Evolutionary conservation across 108 stramenopile genomes (phyloP), one percentile per base, ranked within the genome.

Genomic region (Seminavis robusta): DNA sequence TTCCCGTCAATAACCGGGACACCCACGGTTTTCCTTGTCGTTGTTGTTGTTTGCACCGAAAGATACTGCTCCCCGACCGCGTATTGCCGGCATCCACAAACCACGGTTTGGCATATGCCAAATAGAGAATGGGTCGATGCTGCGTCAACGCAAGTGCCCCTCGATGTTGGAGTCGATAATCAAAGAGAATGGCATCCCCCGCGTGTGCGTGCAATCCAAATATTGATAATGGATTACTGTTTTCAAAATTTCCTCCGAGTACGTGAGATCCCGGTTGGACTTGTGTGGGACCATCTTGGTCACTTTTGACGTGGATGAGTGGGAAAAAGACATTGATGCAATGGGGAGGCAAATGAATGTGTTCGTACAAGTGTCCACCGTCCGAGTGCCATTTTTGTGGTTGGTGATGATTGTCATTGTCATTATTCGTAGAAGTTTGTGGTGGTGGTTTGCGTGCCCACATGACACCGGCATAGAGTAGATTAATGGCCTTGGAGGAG

Each of bases 251-350:
- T n/a, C 16, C 3, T 28, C 49, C 51, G 1, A 33, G 37, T 13
- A 21, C 31, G 40, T 62, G 61, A 21, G 39, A 42, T 13, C 51
- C 61, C 13, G 37, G 34, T 3, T 20, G 13, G 16, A 62, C 42
- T 53, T 62, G 52, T 13, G 61, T 62, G 6, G 52, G 52, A 10
- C 61, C 61, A 29, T 62, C 53, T 15, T n/a, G n/a, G n/a, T 53
- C 31, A n/a, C 11, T 34, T 21, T 36, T 40, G 0, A 62, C n/a
- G 21, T 62, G 38, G 0, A 62, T 42, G 23, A 62, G 28, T 25
- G 61, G 61, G 53, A 41, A 62, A 53, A 62, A 62, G 27, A 62
- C 61, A 51, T 62, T 62, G 40, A 62, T 62, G 40, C 61, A 62
- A 42, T 62, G 61, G 0, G 61, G 61, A 10, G 61, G 61, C 17